These are phyloP conservation scores for Zygotorulaspora mrakii DNA, from an alignment of 1,139 yeast species.

Conservation along the genomic window DNA sequence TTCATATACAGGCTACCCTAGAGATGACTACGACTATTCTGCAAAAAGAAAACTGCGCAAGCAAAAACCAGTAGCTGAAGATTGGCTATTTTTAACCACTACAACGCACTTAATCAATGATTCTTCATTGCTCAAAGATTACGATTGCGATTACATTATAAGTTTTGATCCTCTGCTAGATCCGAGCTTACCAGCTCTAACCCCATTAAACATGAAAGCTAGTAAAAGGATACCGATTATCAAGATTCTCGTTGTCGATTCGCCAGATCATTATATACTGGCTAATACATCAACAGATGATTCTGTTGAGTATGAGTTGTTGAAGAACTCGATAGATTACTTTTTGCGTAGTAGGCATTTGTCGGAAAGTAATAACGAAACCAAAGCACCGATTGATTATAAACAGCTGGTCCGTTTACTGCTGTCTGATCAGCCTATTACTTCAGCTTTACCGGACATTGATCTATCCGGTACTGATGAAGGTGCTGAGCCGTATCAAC, in stretches of 20 bases:
- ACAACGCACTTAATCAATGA: conserved; percentile 41
- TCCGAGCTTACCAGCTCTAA: conserved; percentile 37
- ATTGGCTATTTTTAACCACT: conserved; percentile 42
- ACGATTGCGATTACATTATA: conserved; percentile 46
- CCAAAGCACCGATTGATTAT: conserved; percentile 6
- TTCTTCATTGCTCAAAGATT: conserved; percentile 32
- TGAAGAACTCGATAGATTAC: conserved; percentile 26
- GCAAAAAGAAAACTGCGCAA: conserved; percentile 25
- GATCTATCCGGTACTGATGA: conserved; percentile 11
- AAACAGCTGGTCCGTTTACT: conserved; percentile 20
- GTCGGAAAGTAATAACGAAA: conserved; percentile 2
- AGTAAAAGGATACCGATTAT: conserved; percentile 38
- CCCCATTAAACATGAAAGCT: conserved; percentile 21
- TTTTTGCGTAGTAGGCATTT: conserved; percentile 24
- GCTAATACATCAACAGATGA: conserved; percentile 15
- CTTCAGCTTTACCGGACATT: conserved; percentile 20
- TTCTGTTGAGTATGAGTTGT: conserved; percentile 18
- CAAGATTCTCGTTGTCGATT: conserved; percentile 42
- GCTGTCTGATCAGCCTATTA: conserved; percentile 16
- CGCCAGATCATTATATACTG: conserved; percentile 41
- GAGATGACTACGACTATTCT: conserved; percentile 41
- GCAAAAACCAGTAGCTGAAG: conserved; percentile 18
- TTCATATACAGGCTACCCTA: conserved; percentile 39
- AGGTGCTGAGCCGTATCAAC: conserved; percentile 16
- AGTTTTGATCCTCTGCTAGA: conserved; percentile 58